phyloP scores from a whole-genome alignment of 768 basidiomycete genomes.

The Lyophyllum shimeji region DNA sequence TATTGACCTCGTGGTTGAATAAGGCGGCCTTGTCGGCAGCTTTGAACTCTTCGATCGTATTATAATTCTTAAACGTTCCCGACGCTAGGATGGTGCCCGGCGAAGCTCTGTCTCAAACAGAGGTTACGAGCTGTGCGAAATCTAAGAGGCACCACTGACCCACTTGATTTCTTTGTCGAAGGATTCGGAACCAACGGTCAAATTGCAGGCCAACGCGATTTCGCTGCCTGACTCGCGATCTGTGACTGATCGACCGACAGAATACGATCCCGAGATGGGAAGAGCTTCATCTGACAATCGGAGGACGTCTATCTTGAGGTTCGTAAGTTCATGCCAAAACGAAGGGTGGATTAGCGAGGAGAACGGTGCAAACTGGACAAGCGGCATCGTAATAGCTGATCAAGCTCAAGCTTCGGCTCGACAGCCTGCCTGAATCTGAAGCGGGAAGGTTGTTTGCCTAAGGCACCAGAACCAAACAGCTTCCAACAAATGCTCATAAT shows the following conservation, averaged over 20 bases:
- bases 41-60: constrained; percentile 96
- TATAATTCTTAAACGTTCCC: constrained; percentile 90
- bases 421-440: too few relatives aligned
- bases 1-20: constrained; percentile 70
- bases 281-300: constrained; percentile 75
- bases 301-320: constrained; percentile 88
- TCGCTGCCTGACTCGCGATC: constrained; percentile 78
- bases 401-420: neutral
- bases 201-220: constrained; percentile 68
- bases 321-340: constrained; percentile 91
- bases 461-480: neutral
- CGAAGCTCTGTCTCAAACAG: constrained; percentile 34
- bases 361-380: constrained; percentile 90
- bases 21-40: constrained; percentile 85
- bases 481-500: neutral
- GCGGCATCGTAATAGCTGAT: constrained; percentile 37
- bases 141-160: constrained; percentile 6
- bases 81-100: constrained; percentile 48
- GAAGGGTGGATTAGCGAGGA: constrained; percentile 84
- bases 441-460: neutral
- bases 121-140: neutral
- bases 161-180: constrained; percentile 54
- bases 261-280: constrained; percentile 64
- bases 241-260: constrained; percentile 65
- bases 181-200: constrained; percentile 64